Base-by-base conservation (phyloP, 2,329 filamentous ascomycete species). In the Fusarium udum region DNA sequence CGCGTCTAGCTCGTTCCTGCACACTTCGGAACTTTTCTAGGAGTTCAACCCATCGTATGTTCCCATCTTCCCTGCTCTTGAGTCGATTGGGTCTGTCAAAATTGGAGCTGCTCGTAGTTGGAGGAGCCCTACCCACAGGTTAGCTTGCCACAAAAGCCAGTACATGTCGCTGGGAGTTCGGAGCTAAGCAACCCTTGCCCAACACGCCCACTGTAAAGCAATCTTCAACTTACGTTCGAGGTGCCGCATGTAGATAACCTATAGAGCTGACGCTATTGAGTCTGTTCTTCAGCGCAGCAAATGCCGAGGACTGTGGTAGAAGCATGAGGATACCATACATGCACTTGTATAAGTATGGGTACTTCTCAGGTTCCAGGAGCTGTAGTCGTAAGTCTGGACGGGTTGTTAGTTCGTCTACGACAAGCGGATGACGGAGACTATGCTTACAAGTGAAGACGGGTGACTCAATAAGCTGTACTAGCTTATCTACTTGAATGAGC, bases 241-340 rank as follows among this genome's bases (percentile, higher is more conserved):
- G 93, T 71, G 92, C 91, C 75, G 93, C 92, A 80, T 98, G 95
- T 70, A 99, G 86, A 82, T 97, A 97, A 48, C 95, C 96, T 80
- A 99, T 98, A 59, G 96, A 95, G 85, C 94, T 97, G 75, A 99
- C 96, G 82, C 94, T 97, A 83, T 98, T 98, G 57, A 99, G 88
- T 46, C 96, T 91, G 80, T 99, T 99, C 81, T 98, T 98, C 64
- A 99, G 87, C 6, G 96, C 95, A 34, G 95, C 96, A 83, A 99
- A 99, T 14, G 96, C 97, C 34, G 95, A 97, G 22, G 95, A 98
- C 83, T 99, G 96, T 1, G 96, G 96, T n/a, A 99, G 88, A 24
- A 99, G 91, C 96, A 99, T 99, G 61, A 99, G 87, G 51, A 99
- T 89, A 15, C 96, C 96, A 79, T 98, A 99, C 55, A 99, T 90